These are phyloP conservation scores for Akanthomyces muscarius DNA, from an alignment of 2,329 filamentous ascomycete genomes.

Conservation along the genomic window DNA sequence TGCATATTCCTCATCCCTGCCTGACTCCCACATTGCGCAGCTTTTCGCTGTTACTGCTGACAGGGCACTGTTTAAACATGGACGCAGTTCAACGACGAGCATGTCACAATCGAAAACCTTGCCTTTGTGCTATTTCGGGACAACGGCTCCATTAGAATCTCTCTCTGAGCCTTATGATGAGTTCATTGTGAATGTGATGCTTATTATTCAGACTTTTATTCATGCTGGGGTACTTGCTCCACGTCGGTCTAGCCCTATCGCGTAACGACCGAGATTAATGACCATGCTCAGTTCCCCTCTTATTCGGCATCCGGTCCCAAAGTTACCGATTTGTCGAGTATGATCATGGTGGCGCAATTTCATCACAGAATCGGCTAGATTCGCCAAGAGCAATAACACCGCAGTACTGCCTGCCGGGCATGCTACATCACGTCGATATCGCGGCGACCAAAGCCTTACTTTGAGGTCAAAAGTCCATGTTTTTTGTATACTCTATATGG, in stretches of 20 bases:
- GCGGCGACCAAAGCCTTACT: background rate
- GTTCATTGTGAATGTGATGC: background rate
- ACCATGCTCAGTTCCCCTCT: background rate
- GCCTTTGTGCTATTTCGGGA: background rate
- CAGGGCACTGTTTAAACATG: background rate
- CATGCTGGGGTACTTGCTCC: background rate
- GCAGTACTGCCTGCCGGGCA: background rate
- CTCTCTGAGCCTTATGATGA: background rate
- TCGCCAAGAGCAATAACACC: background rate
- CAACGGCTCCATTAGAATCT: background rate
- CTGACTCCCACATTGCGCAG: background rate
- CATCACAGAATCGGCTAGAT: background rate
- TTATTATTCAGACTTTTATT: constrained; percentile 4
- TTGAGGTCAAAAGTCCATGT: background rate
- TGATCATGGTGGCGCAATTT: background rate
- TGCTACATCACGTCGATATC: background rate
- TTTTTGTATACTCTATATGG: too few relatives aligned
- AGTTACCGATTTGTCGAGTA: background rate
- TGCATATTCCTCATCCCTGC: background rate
- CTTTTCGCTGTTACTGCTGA: background rate
- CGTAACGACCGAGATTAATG: constrained; percentile 2
- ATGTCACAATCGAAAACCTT: background rate
- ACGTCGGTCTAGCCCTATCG: background rate
- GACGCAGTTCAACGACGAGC: too few relatives aligned
- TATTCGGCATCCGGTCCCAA: background rate